A percentile compares a stretch with the other conserved stretches of the same genome.
phyloP scores from a whole-genome alignment of 164 flowering plant species.

The Buxus sempervirens region DNA sequence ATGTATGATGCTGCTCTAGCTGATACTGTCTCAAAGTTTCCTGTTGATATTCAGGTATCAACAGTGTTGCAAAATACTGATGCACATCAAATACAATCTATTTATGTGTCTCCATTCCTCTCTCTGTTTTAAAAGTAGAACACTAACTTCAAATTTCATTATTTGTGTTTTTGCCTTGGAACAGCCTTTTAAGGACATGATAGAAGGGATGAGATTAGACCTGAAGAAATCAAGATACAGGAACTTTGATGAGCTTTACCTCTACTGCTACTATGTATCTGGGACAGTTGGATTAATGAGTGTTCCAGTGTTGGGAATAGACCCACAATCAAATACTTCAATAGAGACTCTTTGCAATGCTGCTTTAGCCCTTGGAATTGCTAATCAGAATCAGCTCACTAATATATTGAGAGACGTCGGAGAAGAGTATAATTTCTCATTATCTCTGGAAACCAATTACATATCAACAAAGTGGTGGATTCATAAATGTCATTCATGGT shows the following conservation, averaged over 20 bases:
- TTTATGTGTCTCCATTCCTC: too few species aligned
- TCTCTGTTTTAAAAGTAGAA: not conserved
- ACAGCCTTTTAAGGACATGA: conserved; percentile 30
- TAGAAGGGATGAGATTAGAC: conserved; percentile 28
- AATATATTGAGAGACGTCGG: conserved; percentile 36
- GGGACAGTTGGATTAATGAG: conserved; percentile 35
- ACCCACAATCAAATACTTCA: conserved; percentile 28
- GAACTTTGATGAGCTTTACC: conserved; percentile 30
- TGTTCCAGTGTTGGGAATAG: conserved; percentile 33
- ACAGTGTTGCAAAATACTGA: not conserved
- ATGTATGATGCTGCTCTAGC: conserved; percentile 32
- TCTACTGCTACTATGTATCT: conserved; percentile 32
- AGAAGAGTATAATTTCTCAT: conserved; percentile 27
- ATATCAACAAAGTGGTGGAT: too few species aligned
- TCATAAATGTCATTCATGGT: too few species aligned
- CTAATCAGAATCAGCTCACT: conserved; percentile 38
- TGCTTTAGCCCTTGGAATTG: conserved; percentile 30
- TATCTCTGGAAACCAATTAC: too few species aligned
- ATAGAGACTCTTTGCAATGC: conserved; percentile 29
- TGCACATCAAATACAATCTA: too few species aligned
- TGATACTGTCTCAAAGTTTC: conserved; percentile 25
- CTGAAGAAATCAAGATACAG: conserved; percentile 26
- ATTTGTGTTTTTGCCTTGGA: not conserved
- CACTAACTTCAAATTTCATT: not conserved
- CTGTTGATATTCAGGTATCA: conserved; percentile 23